Percentiles rank a stretch among this genome's conserved stretches.
phyloP scores from a whole-genome alignment of 352 stramenopile genomes.

The Pythium aquatile region DNA sequence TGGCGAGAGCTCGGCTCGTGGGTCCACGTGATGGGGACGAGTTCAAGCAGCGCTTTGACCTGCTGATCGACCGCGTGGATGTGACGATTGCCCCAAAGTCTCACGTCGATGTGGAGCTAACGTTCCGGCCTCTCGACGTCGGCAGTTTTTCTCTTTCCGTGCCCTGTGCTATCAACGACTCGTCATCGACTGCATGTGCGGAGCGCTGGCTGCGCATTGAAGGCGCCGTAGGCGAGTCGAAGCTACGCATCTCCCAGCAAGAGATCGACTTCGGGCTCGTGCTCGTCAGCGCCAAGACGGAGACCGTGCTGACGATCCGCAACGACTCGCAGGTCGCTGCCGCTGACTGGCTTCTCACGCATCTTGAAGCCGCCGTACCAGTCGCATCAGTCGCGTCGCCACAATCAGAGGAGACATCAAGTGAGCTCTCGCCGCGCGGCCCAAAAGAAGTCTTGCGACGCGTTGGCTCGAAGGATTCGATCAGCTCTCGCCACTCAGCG shows the following conservation, averaged over 20 bases:
- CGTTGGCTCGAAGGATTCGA: conserved; percentile 51
- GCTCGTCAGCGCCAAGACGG: conserved; percentile 47
- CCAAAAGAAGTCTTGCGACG: conserved; percentile 10
- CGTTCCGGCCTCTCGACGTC: conserved; percentile 43
- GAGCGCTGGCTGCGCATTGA: conserved; percentile 57
- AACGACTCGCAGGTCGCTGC: conserved; percentile 33
- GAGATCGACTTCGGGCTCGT: conserved; percentile 82
- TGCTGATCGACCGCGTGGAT: not conserved
- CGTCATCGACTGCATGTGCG: conserved; percentile 16
- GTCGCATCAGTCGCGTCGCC: too few relatives aligned
- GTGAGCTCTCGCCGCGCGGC: not conserved
- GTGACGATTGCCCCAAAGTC: conserved; percentile 16
- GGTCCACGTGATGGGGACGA: not conserved
- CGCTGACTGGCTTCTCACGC: conserved; percentile 44
- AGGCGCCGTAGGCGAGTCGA: conserved; percentile 36
- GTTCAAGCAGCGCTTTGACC: not conserved
- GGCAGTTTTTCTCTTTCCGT: conserved; percentile 46
- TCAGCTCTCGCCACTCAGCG: conserved; percentile 43
- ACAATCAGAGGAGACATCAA: not conserved
- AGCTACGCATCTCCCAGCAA: conserved; percentile 42
- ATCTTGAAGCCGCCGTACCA: conserved; percentile 33
- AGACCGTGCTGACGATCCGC: conserved; percentile 32
- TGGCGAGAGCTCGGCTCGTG: conserved; percentile 9
- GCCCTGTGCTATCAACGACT: conserved; percentile 33
- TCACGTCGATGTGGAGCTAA: conserved; percentile 24